Evolutionary conservation across 2,329 filamentous ascomycete species (phyloP).

Genomic region (Arthrobotrys musiformis): DNA sequence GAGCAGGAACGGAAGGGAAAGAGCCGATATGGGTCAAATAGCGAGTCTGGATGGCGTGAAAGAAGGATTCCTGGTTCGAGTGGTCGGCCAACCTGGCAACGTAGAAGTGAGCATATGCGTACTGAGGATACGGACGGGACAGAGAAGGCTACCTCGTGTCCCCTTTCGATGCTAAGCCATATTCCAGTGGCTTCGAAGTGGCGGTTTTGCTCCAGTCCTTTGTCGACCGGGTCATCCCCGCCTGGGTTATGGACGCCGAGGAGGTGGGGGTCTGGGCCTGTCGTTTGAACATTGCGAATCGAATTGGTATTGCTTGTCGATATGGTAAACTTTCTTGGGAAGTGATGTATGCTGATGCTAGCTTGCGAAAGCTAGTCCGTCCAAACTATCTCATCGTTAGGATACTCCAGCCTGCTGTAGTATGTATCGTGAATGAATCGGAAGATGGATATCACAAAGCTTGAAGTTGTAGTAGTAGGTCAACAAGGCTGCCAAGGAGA

Average conservation of each 20-base stretch:
- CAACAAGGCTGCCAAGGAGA: not conserved
- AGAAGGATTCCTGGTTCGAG: conserved; percentile 52
- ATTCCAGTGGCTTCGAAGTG: conserved; percentile 41
- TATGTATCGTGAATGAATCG: not conserved
- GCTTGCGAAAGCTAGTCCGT: conserved; percentile 9
- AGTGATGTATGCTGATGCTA: not conserved
- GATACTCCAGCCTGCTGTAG: conserved; percentile 16
- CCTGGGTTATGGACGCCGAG: conserved; percentile 43
- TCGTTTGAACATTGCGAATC: conserved; percentile 42
- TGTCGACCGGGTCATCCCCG: conserved; percentile 53
- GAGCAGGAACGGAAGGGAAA: conserved; percentile 50
- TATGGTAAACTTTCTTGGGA: not conserved
- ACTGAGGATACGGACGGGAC: not conserved
- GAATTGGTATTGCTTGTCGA: too few species aligned
- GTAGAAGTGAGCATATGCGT: not conserved
- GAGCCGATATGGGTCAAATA: conserved; percentile 52
- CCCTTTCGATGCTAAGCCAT: conserved; percentile 54
- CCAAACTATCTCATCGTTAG: conserved; percentile 9
- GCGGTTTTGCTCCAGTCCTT: conserved; percentile 51
- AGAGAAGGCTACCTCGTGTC: conserved; percentile 44
- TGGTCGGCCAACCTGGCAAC: conserved; percentile 35
- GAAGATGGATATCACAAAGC: not conserved
- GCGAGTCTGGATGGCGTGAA: conserved; percentile 48
- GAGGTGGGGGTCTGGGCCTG: conserved; percentile 53
- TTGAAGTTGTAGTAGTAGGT: not conserved